A percentile compares a stretch with the other conserved stretches of the same genome.
phyloP scores from a whole-genome alignment of 176 grass and related monocot genomes.

The Musa troglodytarum region DNA sequence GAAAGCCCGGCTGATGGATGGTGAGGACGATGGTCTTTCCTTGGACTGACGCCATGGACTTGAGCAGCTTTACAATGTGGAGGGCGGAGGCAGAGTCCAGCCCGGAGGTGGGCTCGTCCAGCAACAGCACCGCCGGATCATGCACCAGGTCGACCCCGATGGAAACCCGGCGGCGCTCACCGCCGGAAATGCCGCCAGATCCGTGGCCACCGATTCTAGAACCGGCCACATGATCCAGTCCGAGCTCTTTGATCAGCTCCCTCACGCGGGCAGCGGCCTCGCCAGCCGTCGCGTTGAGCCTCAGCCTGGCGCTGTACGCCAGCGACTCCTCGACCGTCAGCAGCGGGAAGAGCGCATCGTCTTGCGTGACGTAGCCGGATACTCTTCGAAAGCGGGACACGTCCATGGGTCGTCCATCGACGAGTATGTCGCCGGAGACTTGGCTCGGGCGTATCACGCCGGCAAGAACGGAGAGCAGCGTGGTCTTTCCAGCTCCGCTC shows the following conservation, averaged over 20 bases:
- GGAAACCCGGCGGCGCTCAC: constrained; percentile 70
- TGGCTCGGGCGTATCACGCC: constrained; percentile 42
- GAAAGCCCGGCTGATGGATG: constrained; percentile 81
- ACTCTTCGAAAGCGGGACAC: constrained; percentile 55
- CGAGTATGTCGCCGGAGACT: constrained; percentile 41
- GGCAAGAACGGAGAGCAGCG: constrained; percentile 72
- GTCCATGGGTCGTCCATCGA: constrained; percentile 60
- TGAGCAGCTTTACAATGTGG: constrained; percentile 76
- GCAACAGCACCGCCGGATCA: constrained; percentile 68
- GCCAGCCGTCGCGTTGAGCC: constrained; percentile 26
- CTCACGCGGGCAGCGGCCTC: constrained; percentile 20
- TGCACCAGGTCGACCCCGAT: constrained; percentile 85
- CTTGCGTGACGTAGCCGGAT: constrained; percentile 82
- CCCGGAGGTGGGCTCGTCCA: constrained; percentile 86
- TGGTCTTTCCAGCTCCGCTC: constrained; percentile 82
- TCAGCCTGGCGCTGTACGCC: constrained; percentile 65
- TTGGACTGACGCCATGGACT: constrained; percentile 36
- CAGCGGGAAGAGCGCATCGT: constrained; percentile 82
- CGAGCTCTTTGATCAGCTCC: constrained; percentile 61
- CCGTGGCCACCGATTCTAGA: constrained; percentile 31
- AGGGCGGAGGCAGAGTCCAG: constrained; percentile 69
- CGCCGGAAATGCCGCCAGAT: constrained; percentile 42
- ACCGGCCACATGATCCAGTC: constrained; percentile 41
- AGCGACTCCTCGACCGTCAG: constrained; percentile 88
- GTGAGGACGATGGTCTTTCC: constrained; percentile 76